Base-by-base conservation (phyloP, 495 filamentous ascomycete genomes). In the Penicillium robsamsonii region DNA sequence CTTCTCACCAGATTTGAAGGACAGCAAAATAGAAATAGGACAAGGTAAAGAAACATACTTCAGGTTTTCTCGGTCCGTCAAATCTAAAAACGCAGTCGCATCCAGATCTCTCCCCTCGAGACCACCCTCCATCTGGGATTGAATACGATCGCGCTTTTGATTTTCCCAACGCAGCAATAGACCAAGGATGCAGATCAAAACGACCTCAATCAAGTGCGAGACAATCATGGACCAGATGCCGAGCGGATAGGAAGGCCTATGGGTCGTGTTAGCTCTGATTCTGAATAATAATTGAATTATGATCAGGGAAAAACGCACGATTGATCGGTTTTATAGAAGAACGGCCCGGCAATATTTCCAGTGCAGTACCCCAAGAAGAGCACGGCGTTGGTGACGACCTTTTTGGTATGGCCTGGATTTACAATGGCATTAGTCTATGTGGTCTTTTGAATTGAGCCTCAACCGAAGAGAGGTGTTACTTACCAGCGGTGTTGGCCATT, bases 201-300 rank as follows among this genome's bases (percentile, higher is more conserved):
- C 62, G 20, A 75, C 79, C 63, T 84, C 79, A 37, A 80, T 72
- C 18, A 84, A 63, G 57, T 86, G 82, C 11, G 78, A 79, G 7
- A 85, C 80, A 50, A 88, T 83, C 75, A 86, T 84, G 2, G 78
- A 81, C 73, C 82, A 84, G 46, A 87, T 84, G 5, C 82, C 84
- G 17, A 85, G 78, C 2, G 65, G 56, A 54, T 87, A 86, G 4
- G 70, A 70, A 18, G 82, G 83, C 18, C 75, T 78, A 20, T 17
- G 18, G 12, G 1, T 31, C 11, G 5, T 9, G 45, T 62, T 48
- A 55, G 53, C 40, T 44, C 13, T 30, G 11, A 3, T n/a, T 5
- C 9, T 22, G 13, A 29, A 2, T n/a, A 52, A n/a, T 17, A 17
- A 12, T 0, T 24, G 7, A 6, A 11, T 5, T 35, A 45, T 22